Evolutionary conservation across 2,329 filamentous ascomycete genomes (phyloP).

Genomic region (Aspergillus ochraceus): DNA sequence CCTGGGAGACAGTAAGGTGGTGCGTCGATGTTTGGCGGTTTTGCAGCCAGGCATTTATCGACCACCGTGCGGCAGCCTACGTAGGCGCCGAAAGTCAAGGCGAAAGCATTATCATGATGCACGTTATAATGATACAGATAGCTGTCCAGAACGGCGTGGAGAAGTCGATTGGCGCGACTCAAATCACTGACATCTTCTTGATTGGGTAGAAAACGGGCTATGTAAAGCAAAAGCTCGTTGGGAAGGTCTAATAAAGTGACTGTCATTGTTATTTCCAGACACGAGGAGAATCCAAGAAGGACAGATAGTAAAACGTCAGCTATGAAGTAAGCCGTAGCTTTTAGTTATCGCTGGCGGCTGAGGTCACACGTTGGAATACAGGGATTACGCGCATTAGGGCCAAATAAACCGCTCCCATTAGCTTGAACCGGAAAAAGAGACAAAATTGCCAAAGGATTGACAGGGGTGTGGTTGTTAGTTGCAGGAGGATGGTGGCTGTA

Average conservation of each 20-base stretch:
- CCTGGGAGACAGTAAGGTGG: neutral
- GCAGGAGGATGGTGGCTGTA: too few species aligned
- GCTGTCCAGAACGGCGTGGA: neutral
- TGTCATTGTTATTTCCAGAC: neutral
- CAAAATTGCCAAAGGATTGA: too few species aligned
- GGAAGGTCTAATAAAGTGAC: neutral
- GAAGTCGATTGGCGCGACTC: neutral
- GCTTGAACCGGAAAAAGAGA: too few species aligned
- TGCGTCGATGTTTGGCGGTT: neutral
- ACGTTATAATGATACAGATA: neutral
- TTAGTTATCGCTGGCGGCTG: too few species aligned
- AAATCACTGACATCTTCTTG: neutral
- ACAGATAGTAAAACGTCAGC: neutral
- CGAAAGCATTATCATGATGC: neutral
- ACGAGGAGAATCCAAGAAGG: neutral
- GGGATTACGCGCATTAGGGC: too few species aligned
- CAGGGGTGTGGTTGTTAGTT: too few species aligned
- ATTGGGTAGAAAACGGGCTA: neutral
- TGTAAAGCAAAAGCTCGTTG: neutral
- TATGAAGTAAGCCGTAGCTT: too few species aligned
- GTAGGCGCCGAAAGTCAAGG: neutral
- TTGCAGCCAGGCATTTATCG: neutral
- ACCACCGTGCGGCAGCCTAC: neutral
- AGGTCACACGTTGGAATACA: too few species aligned
- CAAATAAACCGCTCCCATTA: too few species aligned